Evolutionary conservation across 768 basidiomycete genomes (phyloP), one percentile per base, ranked within the genome.

Genomic region (Mycena haematopus): DNA sequence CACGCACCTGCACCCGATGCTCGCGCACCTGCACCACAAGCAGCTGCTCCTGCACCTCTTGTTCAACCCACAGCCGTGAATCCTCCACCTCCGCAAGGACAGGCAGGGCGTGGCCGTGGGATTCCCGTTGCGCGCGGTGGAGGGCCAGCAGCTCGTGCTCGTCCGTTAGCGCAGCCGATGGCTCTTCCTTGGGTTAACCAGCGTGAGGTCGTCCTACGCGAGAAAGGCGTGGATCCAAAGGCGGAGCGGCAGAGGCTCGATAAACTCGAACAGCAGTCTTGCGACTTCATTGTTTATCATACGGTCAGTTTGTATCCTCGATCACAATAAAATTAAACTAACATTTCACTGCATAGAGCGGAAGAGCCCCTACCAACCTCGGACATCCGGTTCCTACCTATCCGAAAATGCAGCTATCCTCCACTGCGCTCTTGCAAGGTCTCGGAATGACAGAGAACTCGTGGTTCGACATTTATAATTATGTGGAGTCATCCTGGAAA

Each of bases 231-330:
- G 6, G 35, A 35, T 24, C 33, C 21, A 2, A 52, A 38, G 35
- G 35, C 35, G 1, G 35, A 35, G 52, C 52, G 35, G 33, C 52
- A 52, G 36, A 52, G 35, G 24, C 52, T 38, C 14, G 52, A 52
- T 19, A 36, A 31, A 21, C 14, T 35, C 1, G 31, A 11, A 10
- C 33, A 52, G 21, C 52, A 38, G 2, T 21, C 52, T 6, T n/a
- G 10, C 6, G 25, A 22, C 15, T 38, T 52, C 6, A 33, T 33
- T 52, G 2, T 52, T 22, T 52, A 22, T 24, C 35, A 52, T 35
- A 52, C 33, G 11, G 51, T 52, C 9, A 52, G 51, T 24, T 52
- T 21, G 7, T 15, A 7, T 52, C n/a, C n/a, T n/a, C n/a, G n/a
- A n/a, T n/a, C n/a, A n/a, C n/a, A n/a, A n/a, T 8, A 35, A 7